A percentile compares a stretch with the other conserved stretches of the same genome.
Evolutionary conservation across 2,329 filamentous ascomycete genomes (phyloP).

Genomic region (Kalmusia sp.): DNA sequence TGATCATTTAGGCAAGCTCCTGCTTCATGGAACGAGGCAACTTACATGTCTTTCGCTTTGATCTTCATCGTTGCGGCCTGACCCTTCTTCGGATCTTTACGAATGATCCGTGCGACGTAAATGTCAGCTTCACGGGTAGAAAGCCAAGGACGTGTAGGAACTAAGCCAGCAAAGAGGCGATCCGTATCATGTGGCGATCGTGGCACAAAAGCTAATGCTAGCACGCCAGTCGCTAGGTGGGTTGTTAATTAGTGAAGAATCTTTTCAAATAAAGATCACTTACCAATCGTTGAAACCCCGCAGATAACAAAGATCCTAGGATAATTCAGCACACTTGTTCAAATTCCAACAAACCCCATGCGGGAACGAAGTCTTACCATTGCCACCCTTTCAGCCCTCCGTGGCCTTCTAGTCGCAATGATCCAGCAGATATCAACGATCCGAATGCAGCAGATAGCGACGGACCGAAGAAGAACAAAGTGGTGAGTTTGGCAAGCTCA

Average conservation of each 20-base stretch:
- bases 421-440: constrained; percentile 3
- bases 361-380: neutral
- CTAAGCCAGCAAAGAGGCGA: constrained; percentile 4
- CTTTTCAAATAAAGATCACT: neutral
- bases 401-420: neutral
- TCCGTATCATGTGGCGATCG: constrained; percentile 6
- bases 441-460: constrained; percentile 1
- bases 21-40: neutral
- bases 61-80: constrained; percentile 7
- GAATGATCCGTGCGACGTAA: constrained; percentile 10
- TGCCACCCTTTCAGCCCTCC: neutral
- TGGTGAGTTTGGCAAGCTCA: constrained; percentile 2
- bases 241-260: neutral
- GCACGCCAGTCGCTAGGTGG: neutral
- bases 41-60: constrained; percentile 7
- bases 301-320: neutral
- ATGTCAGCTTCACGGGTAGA: constrained; percentile 9
- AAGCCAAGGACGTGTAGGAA: constrained; percentile 2
- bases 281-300: neutral
- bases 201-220: constrained; percentile 6
- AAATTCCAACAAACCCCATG: neutral
- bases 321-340: neutral
- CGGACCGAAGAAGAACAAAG: neutral
- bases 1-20: neutral
- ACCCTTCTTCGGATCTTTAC: constrained; percentile 8